Base-by-base conservation (phyloP, 139 green algal genomes). In the Trebouxia sp. region DNA sequence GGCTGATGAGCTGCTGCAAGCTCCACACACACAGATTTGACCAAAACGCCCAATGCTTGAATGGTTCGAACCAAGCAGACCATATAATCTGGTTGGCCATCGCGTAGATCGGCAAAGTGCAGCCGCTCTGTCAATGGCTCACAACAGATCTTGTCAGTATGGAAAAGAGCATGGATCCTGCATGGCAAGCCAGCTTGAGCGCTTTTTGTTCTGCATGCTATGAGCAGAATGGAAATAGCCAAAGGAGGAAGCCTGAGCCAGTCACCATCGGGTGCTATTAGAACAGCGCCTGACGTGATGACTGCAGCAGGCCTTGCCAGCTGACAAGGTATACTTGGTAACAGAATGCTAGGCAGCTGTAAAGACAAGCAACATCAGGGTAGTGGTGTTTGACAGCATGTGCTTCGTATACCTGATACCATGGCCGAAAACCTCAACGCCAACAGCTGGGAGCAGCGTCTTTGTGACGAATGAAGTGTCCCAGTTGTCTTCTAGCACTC, bases 91-190 rank as follows among this genome's bases (percentile, higher is more conserved):
- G 12, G 39, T 38, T 76, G 67, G 65, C 65, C 38, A 48, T 75
- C 65, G 15, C 37, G 65, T 22, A 75, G 35, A 75, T 75, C 37
- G 35, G 38, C 38, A 47, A 75, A 38, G 39, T 47, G 39, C 66
- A 76, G 8, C 22, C 39, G 35, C 66, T 76, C 66, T 37, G 66
- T 76, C 66, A 76, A 76, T 47, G 66, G 65, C 38, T 75, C 65
- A 75, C 37, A 47, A 75, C 65, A 75, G 39, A 76, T 76, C 66
- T 76, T 76, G 39, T 76, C 38, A 76, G 66, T 76, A 50, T 53
- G 39, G 66, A 76, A 76, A 35, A 76, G 66, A 76, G 66, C 66
- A 53, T 47, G 39, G 22, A 76, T 14, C 66, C 66, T 76, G 37
- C 66, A 47, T 76, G 66, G 38, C 66, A 51, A 76, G 56, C 4